Evolutionary conservation across 1,284 basidiomycete genomes (phyloP).

Genomic region (Cryptococcus neoformans): DNA sequence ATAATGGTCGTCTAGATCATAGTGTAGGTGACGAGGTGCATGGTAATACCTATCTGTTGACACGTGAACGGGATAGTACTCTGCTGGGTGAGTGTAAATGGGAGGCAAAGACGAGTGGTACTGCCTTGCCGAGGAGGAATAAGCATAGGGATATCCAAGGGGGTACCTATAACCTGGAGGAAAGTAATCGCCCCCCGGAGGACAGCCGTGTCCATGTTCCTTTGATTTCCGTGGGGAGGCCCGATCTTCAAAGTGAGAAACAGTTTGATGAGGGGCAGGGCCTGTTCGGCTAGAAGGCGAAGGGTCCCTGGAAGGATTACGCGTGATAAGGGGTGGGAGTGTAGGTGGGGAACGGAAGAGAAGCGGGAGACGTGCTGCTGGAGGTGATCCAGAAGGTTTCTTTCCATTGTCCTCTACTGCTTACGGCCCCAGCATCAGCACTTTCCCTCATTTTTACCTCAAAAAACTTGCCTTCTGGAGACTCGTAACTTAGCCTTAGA

Average conservation of each 20-base stretch:
- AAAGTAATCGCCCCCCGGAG: not conserved
- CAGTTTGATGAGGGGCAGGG: not conserved
- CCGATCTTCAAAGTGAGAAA: not conserved
- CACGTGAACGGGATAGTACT: not conserved
- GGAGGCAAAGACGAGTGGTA: not conserved
- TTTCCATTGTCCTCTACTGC: not conserved
- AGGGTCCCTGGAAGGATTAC: not conserved
- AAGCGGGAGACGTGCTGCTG: not conserved
- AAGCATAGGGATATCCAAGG: not conserved
- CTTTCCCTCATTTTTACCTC: not conserved
- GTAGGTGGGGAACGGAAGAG: not conserved
- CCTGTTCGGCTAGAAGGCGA: not conserved
- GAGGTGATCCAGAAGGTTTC: not conserved
- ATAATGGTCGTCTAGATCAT: not conserved
- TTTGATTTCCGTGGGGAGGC: not conserved
- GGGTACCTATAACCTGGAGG: not conserved
- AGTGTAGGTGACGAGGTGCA: not conserved
- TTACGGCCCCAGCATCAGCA: not conserved
- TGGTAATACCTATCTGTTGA: not conserved
- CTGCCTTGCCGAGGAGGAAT: not conserved
- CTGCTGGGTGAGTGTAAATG: not conserved
- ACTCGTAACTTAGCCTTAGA: not conserved
- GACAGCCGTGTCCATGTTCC: not conserved
- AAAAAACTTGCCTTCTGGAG: not conserved
- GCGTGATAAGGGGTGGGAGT: not conserved